Conservation (phyloP, 2,329 filamentous ascomycete species). For the Fusarium devonianum region DNA sequence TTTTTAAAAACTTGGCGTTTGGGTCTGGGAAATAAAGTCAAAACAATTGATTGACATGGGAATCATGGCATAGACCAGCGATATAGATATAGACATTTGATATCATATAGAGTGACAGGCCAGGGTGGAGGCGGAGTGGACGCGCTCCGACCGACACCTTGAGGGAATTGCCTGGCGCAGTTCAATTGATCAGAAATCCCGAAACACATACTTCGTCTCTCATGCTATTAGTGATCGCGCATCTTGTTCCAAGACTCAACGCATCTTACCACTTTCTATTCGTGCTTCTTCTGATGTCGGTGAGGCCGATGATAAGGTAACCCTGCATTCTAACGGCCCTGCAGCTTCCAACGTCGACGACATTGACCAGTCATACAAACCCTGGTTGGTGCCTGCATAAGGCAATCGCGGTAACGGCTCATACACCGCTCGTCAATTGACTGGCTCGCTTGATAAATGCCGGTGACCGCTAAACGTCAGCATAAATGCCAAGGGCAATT, state of each 20-base stretch:
- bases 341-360: too few species aligned
- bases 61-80: conserved; percentile 34
- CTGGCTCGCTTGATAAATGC: too few species aligned
- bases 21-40: conserved; percentile 20
- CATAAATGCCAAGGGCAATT: too few species aligned
- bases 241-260: not conserved
- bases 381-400: too few species aligned
- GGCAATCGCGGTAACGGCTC: too few species aligned
- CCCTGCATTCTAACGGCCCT: too few species aligned
- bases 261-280: too few species aligned
- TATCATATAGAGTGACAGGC: conserved; percentile 32
- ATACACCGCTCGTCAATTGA: too few species aligned
- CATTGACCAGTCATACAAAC: too few species aligned
- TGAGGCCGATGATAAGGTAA: too few species aligned
- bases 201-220: conserved; percentile 3
- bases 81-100: conserved; percentile 37
- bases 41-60: conserved; percentile 26
- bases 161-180: conserved; percentile 31
- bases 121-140: conserved; percentile 1
- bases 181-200: conserved; percentile 35
- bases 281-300: too few species aligned
- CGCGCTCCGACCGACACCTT: not conserved
- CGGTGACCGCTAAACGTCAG: too few species aligned
- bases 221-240: not conserved
- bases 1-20: conserved; percentile 26